A percentile compares a stretch with the other conserved stretches of the same genome.
Evolutionary conservation across 768 basidiomycete genomes (phyloP).

Genomic region (Dictyophora rubrovolvata): DNA sequence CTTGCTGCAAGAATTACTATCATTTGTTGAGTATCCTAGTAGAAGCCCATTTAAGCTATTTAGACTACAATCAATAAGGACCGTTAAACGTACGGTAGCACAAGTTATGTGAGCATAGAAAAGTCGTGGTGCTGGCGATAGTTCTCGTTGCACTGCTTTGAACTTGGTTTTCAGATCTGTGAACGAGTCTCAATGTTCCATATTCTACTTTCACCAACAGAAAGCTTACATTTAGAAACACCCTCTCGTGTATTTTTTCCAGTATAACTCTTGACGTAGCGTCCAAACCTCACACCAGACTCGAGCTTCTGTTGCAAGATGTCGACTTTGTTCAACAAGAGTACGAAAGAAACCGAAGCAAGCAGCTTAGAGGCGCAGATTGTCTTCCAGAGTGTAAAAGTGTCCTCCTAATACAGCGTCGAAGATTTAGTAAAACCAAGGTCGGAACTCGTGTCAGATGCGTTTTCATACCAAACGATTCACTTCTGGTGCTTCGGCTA

Average conservation of each 20-base stretch:
- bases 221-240: slow-evolving; percentile 50
- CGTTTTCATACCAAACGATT: slow-evolving; percentile 42
- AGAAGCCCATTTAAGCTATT: neutral
- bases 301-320: slow-evolving; percentile 45
- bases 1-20: slow-evolving; percentile 3
- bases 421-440: no score
- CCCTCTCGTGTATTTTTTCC: slow-evolving; percentile 46
- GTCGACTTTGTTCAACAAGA: slow-evolving; percentile 57
- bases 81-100: slow-evolving; percentile 41
- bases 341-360: slow-evolving; percentile 45
- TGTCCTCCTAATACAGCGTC: slow-evolving; percentile 40
- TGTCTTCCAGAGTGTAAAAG: slow-evolving; percentile 59
- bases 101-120: slow-evolving; percentile 62
- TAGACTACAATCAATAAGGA: neutral
- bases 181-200: neutral
- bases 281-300: slow-evolving; percentile 41
- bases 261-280: slow-evolving; percentile 45
- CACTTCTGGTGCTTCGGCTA: slow-evolving; percentile 45
- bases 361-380: slow-evolving; percentile 59
- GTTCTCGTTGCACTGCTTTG: slow-evolving; percentile 50
- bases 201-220: neutral
- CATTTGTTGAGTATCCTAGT: slow-evolving; percentile 4
- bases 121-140: slow-evolving; percentile 43
- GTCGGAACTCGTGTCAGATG: no score
- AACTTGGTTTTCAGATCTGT: slow-evolving; percentile 62